Evolutionary conservation across 164 flowering plant genomes (phyloP).

Genomic region (Piper longum): DNA sequence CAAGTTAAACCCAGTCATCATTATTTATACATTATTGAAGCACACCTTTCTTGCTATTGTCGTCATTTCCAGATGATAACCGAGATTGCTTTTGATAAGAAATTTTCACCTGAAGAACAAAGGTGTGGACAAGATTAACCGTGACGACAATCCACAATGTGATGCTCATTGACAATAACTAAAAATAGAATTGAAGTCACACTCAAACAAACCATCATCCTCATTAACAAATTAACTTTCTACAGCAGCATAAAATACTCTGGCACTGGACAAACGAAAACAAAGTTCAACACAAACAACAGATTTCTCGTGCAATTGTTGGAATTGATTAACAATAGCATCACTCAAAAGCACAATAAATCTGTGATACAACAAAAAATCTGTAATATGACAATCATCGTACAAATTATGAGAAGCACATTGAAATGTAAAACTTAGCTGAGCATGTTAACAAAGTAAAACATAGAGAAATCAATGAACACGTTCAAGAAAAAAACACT

Average conservation of each 20-base stretch:
- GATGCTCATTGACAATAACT: constrained; percentile 10
- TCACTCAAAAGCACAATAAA: not conserved
- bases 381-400: not conserved
- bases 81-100: constrained; percentile 4
- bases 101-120: not conserved
- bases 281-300: not conserved
- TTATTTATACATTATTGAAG: not conserved
- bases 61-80: constrained; percentile 17
- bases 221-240: constrained; percentile 41
- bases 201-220: constrained; percentile 13
- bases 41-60: constrained; percentile 20
- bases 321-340: not conserved
- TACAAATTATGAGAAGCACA: not conserved
- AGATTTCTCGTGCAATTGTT: not conserved
- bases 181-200: too few relatives aligned
- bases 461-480: too few relatives aligned
- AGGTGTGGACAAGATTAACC: not conserved
- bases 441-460: not conserved
- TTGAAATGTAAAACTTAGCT: not conserved
- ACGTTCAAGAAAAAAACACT: too few relatives aligned
- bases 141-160: not conserved
- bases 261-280: not conserved
- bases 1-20: not conserved
- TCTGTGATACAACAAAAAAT: not conserved
- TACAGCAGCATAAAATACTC: not conserved